Conservation (phyloP, 345 rosid species). For the Citrus australasica region DNA sequence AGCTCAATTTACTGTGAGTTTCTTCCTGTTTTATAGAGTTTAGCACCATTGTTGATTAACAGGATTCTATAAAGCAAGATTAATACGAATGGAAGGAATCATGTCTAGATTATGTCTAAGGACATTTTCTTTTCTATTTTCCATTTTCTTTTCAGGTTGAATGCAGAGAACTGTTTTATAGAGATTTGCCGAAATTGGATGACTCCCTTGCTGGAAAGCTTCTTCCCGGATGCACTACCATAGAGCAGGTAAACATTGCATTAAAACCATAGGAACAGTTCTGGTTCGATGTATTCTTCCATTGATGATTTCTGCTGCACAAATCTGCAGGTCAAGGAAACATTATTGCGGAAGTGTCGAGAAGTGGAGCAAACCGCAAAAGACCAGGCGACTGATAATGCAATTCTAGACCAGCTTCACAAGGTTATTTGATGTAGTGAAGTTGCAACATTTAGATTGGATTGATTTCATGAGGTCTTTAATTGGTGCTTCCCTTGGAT, state of each 20-base stretch:
- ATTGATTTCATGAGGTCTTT: slow-evolving; percentile 5
- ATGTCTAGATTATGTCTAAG: background rate
- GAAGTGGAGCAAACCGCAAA: slow-evolving; percentile 74
- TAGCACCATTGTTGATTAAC: background rate
- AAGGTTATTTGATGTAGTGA: slow-evolving; percentile 43
- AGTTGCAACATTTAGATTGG: slow-evolving; percentile 6
- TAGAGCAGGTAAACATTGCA: slow-evolving; percentile 55
- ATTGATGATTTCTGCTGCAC: slow-evolving; percentile 7
- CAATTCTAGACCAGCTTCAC: slow-evolving; percentile 80
- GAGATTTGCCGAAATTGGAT: slow-evolving; percentile 74
- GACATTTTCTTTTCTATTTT: background rate
- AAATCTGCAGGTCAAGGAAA: slow-evolving; percentile 66
- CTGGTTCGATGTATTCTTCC: background rate
- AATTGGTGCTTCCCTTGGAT: slow-evolving; percentile 4
- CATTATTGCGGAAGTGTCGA: slow-evolving; percentile 59
- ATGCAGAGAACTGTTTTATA: slow-evolving; percentile 79
- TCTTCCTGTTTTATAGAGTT: slow-evolving; percentile 9
- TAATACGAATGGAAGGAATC: background rate
- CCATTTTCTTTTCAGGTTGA: slow-evolving; percentile 51
- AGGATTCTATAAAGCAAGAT: background rate
- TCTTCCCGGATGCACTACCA: slow-evolving; percentile 71
- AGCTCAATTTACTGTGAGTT: slow-evolving; percentile 88
- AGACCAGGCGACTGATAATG: slow-evolving; percentile 95
- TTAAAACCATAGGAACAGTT: slow-evolving; percentile 5
- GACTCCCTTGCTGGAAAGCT: slow-evolving; percentile 85